phyloP scores from a whole-genome alignment of 78 protist genomes.

The Dictyostelium firmibasis region DNA sequence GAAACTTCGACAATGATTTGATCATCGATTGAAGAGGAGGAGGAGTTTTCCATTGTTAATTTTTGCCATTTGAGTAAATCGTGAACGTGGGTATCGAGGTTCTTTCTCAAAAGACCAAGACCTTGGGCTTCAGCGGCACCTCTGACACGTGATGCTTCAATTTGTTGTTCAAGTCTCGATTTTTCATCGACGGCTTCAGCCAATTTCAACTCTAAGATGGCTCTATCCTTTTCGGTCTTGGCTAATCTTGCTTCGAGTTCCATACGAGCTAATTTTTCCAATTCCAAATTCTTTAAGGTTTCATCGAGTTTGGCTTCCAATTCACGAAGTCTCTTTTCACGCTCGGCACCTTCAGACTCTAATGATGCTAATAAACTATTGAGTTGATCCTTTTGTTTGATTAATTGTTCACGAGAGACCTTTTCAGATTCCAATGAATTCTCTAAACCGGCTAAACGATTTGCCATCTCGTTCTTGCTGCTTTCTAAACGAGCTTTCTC shows the following conservation, averaged over 20 bases:
- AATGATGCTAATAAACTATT: slow-evolving; percentile 39
- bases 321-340: slow-evolving; percentile 56
- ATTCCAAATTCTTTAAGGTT: slow-evolving; percentile 47
- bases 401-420: slow-evolving; percentile 41
- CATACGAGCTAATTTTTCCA: slow-evolving; percentile 43
- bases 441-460: slow-evolving; percentile 60
- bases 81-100: slow-evolving; percentile 63
- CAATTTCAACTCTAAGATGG: slow-evolving; percentile 31
- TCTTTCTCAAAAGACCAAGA: slow-evolving; percentile 63
- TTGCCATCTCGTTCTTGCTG: slow-evolving; percentile 35
- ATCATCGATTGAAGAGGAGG: slow-evolving; percentile 25
- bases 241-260: slow-evolving; percentile 49
- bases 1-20: slow-evolving; percentile 70
- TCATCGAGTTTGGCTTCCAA: slow-evolving; percentile 74
- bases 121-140: slow-evolving; percentile 75
- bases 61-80: slow-evolving; percentile 67
- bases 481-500: slow-evolving; percentile 68
- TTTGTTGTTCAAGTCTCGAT: slow-evolving; percentile 15
- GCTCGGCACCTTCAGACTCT: slow-evolving; percentile 55
- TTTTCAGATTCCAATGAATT: slow-evolving; percentile 53
- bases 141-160: slow-evolving; percentile 28
- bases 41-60: slow-evolving; percentile 29
- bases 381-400: slow-evolving; percentile 66
- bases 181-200: slow-evolving; percentile 54
- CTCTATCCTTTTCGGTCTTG: slow-evolving; percentile 63